Evolutionary conservation across 2,329 filamentous ascomycete species (phyloP).

Genomic region (Myotisia sp.): DNA sequence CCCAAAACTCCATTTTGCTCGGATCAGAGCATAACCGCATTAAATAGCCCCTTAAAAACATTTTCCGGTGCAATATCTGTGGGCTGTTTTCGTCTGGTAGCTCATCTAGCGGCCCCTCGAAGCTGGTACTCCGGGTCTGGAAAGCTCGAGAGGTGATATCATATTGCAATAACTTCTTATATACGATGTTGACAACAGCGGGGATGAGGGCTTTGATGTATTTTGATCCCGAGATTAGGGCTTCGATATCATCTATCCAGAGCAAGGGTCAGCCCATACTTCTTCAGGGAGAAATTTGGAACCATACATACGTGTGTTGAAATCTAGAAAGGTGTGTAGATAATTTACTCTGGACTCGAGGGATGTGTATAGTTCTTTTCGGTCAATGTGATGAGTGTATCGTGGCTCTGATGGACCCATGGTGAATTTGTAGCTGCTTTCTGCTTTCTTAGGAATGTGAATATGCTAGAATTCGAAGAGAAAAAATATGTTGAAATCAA

Average conservation of each 20-base stretch:
- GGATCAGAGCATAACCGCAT: constrained; percentile 62
- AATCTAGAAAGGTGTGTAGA: constrained; percentile 62
- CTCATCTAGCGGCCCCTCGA: constrained; percentile 53
- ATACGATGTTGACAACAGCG: constrained; percentile 70
- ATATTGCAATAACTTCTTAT: constrained; percentile 64
- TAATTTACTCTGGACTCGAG: constrained; percentile 57
- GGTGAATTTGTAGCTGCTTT: not conserved
- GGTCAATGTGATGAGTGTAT: constrained; percentile 42
- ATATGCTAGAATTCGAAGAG: too few relatives aligned
- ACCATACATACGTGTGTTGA: constrained; percentile 46
- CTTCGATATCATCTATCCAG: constrained; percentile 53
- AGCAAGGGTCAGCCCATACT: too few relatives aligned
- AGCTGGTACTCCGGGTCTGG: constrained; percentile 45
- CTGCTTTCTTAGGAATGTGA: too few relatives aligned
- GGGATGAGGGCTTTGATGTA: constrained; percentile 74
- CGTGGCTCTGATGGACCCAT: not conserved
- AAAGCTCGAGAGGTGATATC: constrained; percentile 73
- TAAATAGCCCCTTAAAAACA: constrained; percentile 62
- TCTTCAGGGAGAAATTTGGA: too few relatives aligned
- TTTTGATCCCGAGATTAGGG: constrained; percentile 53
- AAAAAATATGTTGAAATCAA: too few relatives aligned
- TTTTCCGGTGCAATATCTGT: constrained; percentile 62
- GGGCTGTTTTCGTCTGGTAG: constrained; percentile 53
- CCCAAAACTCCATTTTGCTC: constrained; percentile 63
- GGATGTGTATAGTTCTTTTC: constrained; percentile 56